Evolutionary conservation across 2,329 filamentous ascomycete genomes (phyloP).

Genomic region (Fusarium sp.): DNA sequence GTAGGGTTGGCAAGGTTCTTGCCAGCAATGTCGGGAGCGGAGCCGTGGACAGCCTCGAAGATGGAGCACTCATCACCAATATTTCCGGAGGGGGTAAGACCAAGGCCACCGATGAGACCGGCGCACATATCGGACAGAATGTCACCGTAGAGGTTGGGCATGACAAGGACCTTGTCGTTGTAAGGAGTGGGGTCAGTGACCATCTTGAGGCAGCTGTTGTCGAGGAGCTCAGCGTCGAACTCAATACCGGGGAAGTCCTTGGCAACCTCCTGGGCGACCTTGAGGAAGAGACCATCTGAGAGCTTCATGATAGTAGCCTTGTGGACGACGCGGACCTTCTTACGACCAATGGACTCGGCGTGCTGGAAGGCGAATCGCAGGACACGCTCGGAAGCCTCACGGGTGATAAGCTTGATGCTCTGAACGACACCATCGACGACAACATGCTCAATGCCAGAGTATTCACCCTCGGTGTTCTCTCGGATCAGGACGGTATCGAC

Average conservation of each 20-base stretch:
- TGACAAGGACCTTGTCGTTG: constrained; percentile 99
- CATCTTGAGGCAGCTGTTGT: constrained; percentile 99
- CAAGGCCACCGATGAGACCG: constrained; percentile 96
- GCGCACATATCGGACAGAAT: constrained; percentile 99
- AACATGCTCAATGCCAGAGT: constrained; percentile 98
- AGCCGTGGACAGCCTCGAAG: constrained; percentile 99
- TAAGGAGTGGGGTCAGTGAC: constrained; percentile 95
- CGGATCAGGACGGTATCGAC: constrained; percentile 98
- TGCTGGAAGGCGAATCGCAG: constrained; percentile 99
- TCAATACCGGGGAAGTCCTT: constrained; percentile 97
- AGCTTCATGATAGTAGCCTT: constrained; percentile 99
- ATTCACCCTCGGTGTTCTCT: constrained; percentile 99
- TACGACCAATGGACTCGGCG: constrained; percentile 90
- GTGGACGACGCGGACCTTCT: constrained; percentile 97
- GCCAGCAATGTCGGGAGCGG: constrained; percentile 94
- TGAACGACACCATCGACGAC: constrained; percentile 98
- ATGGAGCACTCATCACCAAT: constrained; percentile 99
- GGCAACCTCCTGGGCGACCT: constrained; percentile 82
- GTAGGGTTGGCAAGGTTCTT: constrained; percentile 98
- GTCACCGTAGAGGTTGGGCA: constrained; percentile 98
- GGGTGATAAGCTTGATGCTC: constrained; percentile 99
- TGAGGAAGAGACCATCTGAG: constrained; percentile 98
- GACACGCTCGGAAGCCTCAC: constrained; percentile 93
- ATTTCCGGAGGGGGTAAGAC: constrained; percentile 97
- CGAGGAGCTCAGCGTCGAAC: constrained; percentile 97